Percentiles rank a stretch among this genome's conserved stretches.
These are phyloP conservation scores for Pyrus bretschneideri DNA, from an alignment of 306 rosid species.

Conservation along the genomic window DNA sequence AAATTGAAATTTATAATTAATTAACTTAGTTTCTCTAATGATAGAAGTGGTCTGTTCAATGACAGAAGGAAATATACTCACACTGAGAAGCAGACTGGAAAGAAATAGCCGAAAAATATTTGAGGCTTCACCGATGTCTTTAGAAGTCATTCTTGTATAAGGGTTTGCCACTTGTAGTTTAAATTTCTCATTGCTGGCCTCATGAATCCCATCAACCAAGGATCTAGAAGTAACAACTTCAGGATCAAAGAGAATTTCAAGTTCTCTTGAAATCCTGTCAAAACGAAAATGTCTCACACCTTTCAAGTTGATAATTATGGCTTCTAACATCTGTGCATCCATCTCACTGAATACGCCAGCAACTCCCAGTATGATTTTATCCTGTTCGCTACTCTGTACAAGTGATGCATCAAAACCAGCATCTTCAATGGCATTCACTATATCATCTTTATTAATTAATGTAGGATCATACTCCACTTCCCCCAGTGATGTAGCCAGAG, in stretches of 20 bases:
- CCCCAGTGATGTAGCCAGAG: constrained; percentile 86
- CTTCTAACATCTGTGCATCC: constrained; percentile 62
- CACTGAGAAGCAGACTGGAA: constrained; percentile 83
- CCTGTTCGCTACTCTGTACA: constrained; percentile 83
- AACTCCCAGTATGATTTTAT: constrained; percentile 60
- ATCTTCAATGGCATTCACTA: constrained; percentile 85
- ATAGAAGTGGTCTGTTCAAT: neutral
- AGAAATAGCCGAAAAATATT: constrained; percentile 69
- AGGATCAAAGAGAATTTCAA: constrained; percentile 79
- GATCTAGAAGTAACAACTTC: constrained; percentile 77
- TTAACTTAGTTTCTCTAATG: neutral
- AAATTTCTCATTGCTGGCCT: constrained; percentile 58
- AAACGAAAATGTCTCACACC: constrained; percentile 65
- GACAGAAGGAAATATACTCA: constrained; percentile 36
- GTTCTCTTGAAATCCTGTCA: constrained; percentile 49
- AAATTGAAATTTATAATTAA: neutral
- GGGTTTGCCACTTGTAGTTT: constrained; percentile 68
- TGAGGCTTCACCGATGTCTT: constrained; percentile 58
- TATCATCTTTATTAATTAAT: constrained; percentile 65
- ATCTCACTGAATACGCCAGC: constrained; percentile 52
- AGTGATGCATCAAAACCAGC: constrained; percentile 87
- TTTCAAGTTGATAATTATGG: constrained; percentile 49
- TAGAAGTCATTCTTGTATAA: constrained; percentile 72
- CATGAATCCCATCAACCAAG: constrained; percentile 73
- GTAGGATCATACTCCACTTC: constrained; percentile 87